phyloP scores from a whole-genome alignment of 2,329 filamentous ascomycete species.

The Paradendryphiella salina region DNA sequence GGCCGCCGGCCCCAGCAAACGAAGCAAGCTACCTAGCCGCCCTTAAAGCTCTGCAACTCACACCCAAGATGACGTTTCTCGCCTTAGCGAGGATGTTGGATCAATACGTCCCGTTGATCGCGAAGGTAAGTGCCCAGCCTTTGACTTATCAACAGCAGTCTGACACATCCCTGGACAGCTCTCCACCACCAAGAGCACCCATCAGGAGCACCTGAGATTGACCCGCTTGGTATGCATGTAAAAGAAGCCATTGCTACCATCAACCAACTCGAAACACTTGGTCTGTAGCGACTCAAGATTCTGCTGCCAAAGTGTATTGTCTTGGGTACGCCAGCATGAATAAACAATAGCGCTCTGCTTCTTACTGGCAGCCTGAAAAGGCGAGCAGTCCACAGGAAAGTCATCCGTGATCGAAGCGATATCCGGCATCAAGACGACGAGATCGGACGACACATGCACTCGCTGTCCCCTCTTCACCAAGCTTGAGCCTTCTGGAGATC shows the following conservation, averaged over 20 bases:
- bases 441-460: conserved; percentile 74
- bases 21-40: no score
- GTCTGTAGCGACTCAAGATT: conserved; percentile 68
- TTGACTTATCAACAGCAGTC: neutral
- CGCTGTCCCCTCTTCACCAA: conserved; percentile 80
- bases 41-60: no score
- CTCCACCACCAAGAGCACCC: neutral
- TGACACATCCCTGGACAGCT: neutral
- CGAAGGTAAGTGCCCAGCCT: conserved; percentile 7
- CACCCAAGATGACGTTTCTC: conserved; percentile 9
- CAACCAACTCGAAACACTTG: conserved; percentile 67
- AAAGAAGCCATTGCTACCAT: conserved; percentile 69
- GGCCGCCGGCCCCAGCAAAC: neutral
- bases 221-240: conserved; percentile 61
- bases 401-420: conserved; percentile 60
- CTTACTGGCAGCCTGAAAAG: conserved; percentile 9
- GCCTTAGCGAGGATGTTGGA: conserved; percentile 11
- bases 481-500: conserved; percentile 59
- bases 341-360: neutral
- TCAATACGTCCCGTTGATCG: conserved; percentile 5
- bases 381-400: conserved; percentile 81
- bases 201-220: conserved; percentile 10
- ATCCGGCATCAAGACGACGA: conserved; percentile 69
- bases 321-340: conserved; percentile 58
- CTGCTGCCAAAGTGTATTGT: conserved; percentile 78